Conservation (phyloP, 1,284 basidiomycete species). For the Ganoderma lucidum region DNA sequence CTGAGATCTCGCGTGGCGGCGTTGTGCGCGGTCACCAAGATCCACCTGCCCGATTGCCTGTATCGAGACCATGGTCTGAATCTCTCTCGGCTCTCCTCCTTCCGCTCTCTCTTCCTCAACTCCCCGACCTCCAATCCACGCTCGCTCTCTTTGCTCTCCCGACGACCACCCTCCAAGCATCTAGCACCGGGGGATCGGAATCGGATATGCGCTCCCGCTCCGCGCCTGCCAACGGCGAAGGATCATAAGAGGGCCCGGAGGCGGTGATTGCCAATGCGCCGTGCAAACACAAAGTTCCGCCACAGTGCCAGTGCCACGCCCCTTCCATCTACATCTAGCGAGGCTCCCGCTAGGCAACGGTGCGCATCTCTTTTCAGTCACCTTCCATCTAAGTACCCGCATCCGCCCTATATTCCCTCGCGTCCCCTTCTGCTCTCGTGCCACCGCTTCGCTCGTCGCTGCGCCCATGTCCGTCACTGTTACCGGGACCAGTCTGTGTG, state of each 20-base stretch:
- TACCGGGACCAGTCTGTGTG: not conserved
- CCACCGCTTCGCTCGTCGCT: not conserved
- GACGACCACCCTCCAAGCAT: not conserved
- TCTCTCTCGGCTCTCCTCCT: not conserved
- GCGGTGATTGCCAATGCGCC: constrained; percentile 19
- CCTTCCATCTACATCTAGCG: constrained; percentile 23
- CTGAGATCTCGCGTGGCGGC: constrained; percentile 46
- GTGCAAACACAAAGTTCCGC: not conserved
- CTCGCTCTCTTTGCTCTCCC: not conserved
- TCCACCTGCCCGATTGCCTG: constrained; percentile 34
- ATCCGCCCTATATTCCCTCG: constrained; percentile 2
- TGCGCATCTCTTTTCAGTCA: constrained; percentile 5
- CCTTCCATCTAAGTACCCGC: not conserved
- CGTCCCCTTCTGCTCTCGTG: not conserved
- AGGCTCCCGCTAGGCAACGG: constrained; percentile 22
- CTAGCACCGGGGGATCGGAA: not conserved
- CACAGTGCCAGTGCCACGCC: constrained; percentile 15
- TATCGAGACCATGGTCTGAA: not conserved
- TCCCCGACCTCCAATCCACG: constrained; percentile 10
- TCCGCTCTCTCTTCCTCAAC: constrained; percentile 19
- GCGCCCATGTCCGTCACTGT: not conserved
- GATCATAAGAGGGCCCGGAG: constrained; percentile 21
- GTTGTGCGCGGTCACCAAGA: constrained; percentile 35
- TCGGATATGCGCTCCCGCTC: not conserved
- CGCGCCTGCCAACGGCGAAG: not conserved